Evolutionary conservation across 441 rosid genomes (phyloP).

Genomic region (Populus trichocarpa): DNA sequence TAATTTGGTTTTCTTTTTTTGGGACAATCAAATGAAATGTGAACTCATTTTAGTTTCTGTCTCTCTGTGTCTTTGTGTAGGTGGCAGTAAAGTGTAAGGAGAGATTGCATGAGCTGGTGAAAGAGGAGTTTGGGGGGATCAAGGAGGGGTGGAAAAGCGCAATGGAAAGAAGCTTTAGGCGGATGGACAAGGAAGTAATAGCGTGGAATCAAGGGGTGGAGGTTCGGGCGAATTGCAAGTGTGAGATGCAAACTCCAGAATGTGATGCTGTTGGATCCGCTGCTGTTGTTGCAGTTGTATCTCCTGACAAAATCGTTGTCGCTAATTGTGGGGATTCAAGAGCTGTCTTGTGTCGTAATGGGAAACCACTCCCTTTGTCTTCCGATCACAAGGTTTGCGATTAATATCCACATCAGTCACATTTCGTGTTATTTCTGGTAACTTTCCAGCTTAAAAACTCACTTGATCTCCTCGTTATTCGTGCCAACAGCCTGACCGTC

Average conservation of each 20-base stretch:
- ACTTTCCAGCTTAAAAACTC: neutral
- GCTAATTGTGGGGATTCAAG: constrained; percentile 95
- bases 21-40: neutral
- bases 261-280: constrained; percentile 94
- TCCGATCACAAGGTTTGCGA: constrained; percentile 72
- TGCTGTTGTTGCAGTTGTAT: constrained; percentile 68
- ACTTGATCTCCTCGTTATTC: neutral
- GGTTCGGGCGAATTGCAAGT: constrained; percentile 42
- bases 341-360: constrained; percentile 76
- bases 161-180: constrained; percentile 51
- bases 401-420: neutral
- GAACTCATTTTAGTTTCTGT: no score
- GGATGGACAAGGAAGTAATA: constrained; percentile 68
- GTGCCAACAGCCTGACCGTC: constrained; percentile 68
- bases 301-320: constrained; percentile 59
- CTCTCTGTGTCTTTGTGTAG: constrained; percentile 17
- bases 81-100: constrained; percentile 74
- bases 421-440: neutral
- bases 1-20: no score
- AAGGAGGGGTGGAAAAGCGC: constrained; percentile 50
- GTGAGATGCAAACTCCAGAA: constrained; percentile 78
- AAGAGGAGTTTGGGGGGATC: constrained; percentile 27
- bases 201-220: constrained; percentile 22
- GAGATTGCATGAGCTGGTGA: constrained; percentile 70
- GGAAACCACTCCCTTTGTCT: constrained; percentile 65